These are phyloP conservation scores for Schizophyllum commune DNA, from an alignment of 1,284 basidiomycete genomes.

Conservation along the genomic window DNA sequence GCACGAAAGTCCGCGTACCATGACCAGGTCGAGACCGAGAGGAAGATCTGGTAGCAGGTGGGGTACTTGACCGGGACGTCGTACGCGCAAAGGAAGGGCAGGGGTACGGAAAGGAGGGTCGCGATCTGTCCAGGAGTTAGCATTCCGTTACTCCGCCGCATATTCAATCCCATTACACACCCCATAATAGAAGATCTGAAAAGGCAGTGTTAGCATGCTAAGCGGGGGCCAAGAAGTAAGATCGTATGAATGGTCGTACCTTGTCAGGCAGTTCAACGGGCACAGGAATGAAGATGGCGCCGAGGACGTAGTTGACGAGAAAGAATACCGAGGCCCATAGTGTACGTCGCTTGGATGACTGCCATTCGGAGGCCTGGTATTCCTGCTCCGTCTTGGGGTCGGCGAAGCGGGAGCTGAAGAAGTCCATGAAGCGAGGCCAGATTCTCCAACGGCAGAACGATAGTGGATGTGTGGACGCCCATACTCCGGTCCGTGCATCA, in stretches of 20 bases:
- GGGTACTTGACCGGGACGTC: conserved; percentile 42
- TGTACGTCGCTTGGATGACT: conserved; percentile 38
- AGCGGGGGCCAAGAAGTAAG: conserved; percentile 53
- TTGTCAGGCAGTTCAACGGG: conserved; percentile 25
- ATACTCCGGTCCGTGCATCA: conserved; percentile 5
- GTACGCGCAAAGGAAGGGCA: conserved; percentile 38
- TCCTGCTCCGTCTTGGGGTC: conserved; percentile 53
- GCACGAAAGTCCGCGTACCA: conserved; percentile 45
- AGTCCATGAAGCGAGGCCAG: conserved; percentile 8
- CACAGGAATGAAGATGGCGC: conserved; percentile 28
- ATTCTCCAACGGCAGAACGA: conserved; percentile 4
- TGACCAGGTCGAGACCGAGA: conserved; percentile 35
- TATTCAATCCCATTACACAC: conserved; percentile 20
- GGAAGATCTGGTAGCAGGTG: conserved; percentile 25
- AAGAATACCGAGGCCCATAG: conserved; percentile 61
- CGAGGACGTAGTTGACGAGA: conserved; percentile 64
- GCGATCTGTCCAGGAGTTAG: conserved; percentile 7
- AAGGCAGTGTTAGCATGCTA: conserved; percentile 34
- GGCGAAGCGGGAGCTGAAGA: conserved; percentile 51
- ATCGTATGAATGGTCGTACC: conserved; percentile 36
- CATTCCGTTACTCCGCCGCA: not conserved
- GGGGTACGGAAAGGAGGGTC: conserved; percentile 17
- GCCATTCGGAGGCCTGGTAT: conserved; percentile 33
- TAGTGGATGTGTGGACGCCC: conserved; percentile 4
- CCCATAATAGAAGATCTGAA: conserved; percentile 59